These are phyloP conservation scores for Globisporangium acanthophoron DNA, from an alignment of 352 stramenopile species.

Conservation along the genomic window DNA sequence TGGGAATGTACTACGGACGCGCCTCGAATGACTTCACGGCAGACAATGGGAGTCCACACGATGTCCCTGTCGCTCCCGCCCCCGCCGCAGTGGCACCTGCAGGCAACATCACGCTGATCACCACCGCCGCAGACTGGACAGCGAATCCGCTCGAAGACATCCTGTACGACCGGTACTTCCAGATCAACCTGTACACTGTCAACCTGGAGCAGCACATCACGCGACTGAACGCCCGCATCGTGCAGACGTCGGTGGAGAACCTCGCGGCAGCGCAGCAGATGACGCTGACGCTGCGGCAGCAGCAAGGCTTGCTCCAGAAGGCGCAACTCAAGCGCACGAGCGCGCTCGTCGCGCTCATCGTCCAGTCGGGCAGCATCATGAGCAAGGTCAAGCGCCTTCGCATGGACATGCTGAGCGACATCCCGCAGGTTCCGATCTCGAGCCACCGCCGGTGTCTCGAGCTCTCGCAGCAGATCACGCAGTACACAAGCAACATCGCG, in stretches of 20 bases:
- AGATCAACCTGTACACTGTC: constrained; percentile 34
- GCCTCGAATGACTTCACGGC: constrained; percentile 1
- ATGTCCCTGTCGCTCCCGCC: not conserved
- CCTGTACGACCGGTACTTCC: constrained; percentile 47
- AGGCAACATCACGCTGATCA: constrained; percentile 15
- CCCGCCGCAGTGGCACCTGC: too few species aligned
- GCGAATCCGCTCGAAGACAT: constrained; percentile 52
- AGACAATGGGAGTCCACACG: not conserved
- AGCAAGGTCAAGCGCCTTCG: constrained; percentile 44
- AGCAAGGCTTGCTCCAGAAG: constrained; percentile 25
- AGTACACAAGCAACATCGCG: constrained; percentile 24
- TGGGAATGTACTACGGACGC: too few species aligned
- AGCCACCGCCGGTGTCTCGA: constrained; percentile 55
- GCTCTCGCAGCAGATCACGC: constrained; percentile 42
- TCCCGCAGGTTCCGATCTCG: constrained; percentile 46
- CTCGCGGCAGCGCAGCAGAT: constrained; percentile 23
- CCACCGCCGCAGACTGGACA: constrained; percentile 18
- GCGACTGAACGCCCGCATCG: constrained; percentile 34
- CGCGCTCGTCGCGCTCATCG: constrained; percentile 43
- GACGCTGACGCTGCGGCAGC: constrained; percentile 21
- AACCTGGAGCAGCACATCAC: constrained; percentile 36
- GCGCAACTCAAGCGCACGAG: constrained; percentile 24
- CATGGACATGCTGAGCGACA: constrained; percentile 46
- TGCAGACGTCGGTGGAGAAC: constrained; percentile 40
- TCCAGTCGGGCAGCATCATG: constrained; percentile 54